Evolutionary conservation across 805 yeast genomes (phyloP), one percentile per base, ranked within the genome.

Genomic region (Candida easanensis): DNA sequence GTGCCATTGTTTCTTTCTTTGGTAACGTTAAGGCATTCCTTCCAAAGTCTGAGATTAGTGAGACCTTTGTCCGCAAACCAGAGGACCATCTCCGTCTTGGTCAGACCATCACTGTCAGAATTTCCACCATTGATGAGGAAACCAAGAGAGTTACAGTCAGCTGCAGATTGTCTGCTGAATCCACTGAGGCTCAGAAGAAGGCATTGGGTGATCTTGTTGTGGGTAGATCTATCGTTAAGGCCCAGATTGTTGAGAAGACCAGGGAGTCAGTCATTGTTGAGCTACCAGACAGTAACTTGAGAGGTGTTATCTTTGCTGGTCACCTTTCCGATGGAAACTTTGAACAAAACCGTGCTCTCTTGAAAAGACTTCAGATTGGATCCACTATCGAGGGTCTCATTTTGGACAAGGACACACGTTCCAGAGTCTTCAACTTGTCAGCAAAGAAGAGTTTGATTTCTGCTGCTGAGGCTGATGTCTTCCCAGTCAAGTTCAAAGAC

Each of bases 11-110:
- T 6, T 77, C 89, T 14, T 89, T 93, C 58, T 90, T 88, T 57
- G 95, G 93, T 42, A 72, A 74, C 41, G 62, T 87, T 33, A 77
- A 73, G 51, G 99, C 89, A 0, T 90, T 79, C 61, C 69, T 93
- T 48, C 98, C 99, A 23, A 79, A 82, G 51, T 71, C 82, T 42
- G 98, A 93, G 68, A 86, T 93, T 56, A 84, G 95, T 41, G 98
- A 93, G 65, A 80, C 96, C 1, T 87, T 77, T 61, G 93, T 90
- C 31, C 74, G 71, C 39, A 77, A 79, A 42, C 89, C 96, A 16
- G 78, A 76, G 51, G 91, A 89, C 52, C 84, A 83, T 62, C 74
- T 91, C 53, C 80, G 80, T 51, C 58, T 85, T 14, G 96, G 96
- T 4, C 98, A 93, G 65, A 82, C 96, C 1, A 82, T 93, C 30